Evolutionary conservation across 805 yeast species (phyloP), one percentile per base, ranked within the genome.

Genomic region (Candida hispaniensis): DNA sequence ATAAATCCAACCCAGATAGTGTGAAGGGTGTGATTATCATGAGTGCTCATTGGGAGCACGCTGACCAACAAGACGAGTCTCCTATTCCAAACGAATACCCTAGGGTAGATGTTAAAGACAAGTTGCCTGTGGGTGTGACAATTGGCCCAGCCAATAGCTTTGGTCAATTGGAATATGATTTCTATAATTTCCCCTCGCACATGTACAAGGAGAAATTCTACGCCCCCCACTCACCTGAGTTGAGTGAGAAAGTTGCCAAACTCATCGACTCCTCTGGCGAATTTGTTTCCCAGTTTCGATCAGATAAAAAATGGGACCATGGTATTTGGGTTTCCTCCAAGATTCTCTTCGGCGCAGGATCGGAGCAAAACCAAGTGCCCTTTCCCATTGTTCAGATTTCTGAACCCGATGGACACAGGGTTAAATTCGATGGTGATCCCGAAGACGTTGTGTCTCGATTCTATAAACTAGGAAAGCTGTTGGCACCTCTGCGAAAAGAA

Each of bases 291-390:
- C 54, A 56, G 16, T 41, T 70, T 7, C 0, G 50, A 57, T n/a
- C 30, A 14, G 33, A 28, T 7, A 59, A 91, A 39, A 91, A 91
- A 7, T 54, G 81, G 14, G 93, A 80, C 50, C 93, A 80, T 56
- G 93, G 93, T 5, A 75, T 65, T 6, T 80, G 88, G 83, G 85
- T 77, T 5, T 88, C 88, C 1, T 63, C 75, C 41, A 73, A 77
- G 48, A 79, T 76, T 14, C 82, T 81, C 6, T 78, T 79, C 43
- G 51, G 61, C 16, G 40, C 59, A 2, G 49, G 55, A 4, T 51
- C 54, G 14, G 45, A 47, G 10, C 17, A 24, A 12, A 28, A 28
- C 0, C 58, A 56, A 6, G 26, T 34, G 6, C 39, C 53, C 58
- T 46, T 56, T 4, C 70, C 70, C 5, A 26, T 65, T 12, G 47